Evolutionary conservation across 2,329 filamentous ascomycete genomes (phyloP).

Genomic region (Pyrenochaeta sp.): DNA sequence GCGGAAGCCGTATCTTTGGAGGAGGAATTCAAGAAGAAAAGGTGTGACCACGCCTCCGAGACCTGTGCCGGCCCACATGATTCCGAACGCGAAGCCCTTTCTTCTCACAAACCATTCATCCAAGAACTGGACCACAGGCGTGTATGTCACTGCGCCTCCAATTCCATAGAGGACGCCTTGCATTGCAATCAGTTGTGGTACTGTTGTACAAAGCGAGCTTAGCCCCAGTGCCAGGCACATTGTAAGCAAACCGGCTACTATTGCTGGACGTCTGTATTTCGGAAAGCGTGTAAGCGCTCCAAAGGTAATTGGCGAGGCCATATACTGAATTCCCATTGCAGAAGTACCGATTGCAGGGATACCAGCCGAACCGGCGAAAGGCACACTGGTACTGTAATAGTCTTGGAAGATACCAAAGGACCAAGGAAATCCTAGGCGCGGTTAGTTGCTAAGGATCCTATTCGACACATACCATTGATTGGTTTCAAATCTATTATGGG

Average conservation of each 20-base stretch:
- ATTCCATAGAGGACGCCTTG: slow-evolving; percentile 70
- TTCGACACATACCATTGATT: too few species aligned
- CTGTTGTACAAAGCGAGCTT: slow-evolving; percentile 62
- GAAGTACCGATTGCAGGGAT: slow-evolving; percentile 72
- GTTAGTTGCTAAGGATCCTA: slow-evolving; percentile 6
- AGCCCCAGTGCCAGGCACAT: slow-evolving; percentile 46
- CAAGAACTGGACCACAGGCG: slow-evolving; percentile 65
- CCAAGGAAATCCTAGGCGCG: slow-evolving; percentile 67
- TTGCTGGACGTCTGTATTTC: slow-evolving; percentile 36
- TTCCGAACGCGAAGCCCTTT: slow-evolving; percentile 69
- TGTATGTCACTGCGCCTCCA: slow-evolving; percentile 65
- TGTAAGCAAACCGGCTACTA: slow-evolving; percentile 46
- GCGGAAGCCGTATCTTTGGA: slow-evolving; percentile 51
- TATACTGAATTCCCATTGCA: slow-evolving; percentile 62
- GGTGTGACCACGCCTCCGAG: slow-evolving; percentile 56
- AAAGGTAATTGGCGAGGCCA: slow-evolving; percentile 53
- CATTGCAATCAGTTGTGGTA: slow-evolving; percentile 64
- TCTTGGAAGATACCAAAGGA: slow-evolving; percentile 76
- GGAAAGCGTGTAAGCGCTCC: slow-evolving; percentile 47
- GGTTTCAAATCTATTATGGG: too few species aligned
- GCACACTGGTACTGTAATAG: slow-evolving; percentile 68
- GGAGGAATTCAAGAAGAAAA: slow-evolving; percentile 51
- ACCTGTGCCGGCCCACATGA: slow-evolving; percentile 63
- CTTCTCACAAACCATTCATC: slow-evolving; percentile 69
- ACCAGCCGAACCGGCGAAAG: slow-evolving; percentile 62